Evolutionary conservation across 2,329 filamentous ascomycete species (phyloP), one percentile per base, ranked within the genome.

Genomic region (Passalora sequoiae): DNA sequence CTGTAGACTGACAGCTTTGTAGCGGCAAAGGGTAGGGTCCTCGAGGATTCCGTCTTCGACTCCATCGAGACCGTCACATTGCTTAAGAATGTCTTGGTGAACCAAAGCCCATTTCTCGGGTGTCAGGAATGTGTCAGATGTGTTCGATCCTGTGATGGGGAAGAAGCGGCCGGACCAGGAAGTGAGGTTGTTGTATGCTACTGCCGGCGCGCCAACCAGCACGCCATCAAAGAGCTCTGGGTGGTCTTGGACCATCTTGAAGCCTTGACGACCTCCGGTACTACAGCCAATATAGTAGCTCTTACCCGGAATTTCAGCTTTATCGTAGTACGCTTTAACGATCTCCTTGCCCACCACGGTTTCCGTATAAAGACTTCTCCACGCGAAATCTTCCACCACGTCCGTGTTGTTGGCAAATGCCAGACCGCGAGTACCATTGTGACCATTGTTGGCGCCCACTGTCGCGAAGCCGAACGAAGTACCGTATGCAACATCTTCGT

Each of bases 41-140:
- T 71, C 69, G 33, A 73, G 56, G 39, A 73, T 66, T 3, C 69
- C 68, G 50, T 76, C 73, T 3, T 53, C 53, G 4, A 64, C 64
- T 9, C 69, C 69, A 47, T 76, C 73, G 1, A 72, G 57, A 0
- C 46, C 50, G 49, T 76, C 73, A 50, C 73, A 76, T 50, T 75
- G 71, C 6, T 63, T 60, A 20, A 76, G 46, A 12, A 72, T 60
- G 21, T 70, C 68, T 4, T 56, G 33, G 36, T 70, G 64, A 12
- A 72, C 67, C 0, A 62, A 50, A 1, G 58, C 50, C 70, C 69
- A 73, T 19, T 64, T 50, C 4, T 55, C 44, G 6, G 48, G 25
- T 0, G 63, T 51, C 13, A 72, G 57, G 49, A 67, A 72, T 3
- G 56, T 70, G 31, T 50, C 58, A 33, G 57, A 69, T 13, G 49